Evolutionary conservation across 108 stramenopile species (phyloP), one percentile per base, ranked within the genome.

Genomic region (Pseudonitzschia multistriata): DNA sequence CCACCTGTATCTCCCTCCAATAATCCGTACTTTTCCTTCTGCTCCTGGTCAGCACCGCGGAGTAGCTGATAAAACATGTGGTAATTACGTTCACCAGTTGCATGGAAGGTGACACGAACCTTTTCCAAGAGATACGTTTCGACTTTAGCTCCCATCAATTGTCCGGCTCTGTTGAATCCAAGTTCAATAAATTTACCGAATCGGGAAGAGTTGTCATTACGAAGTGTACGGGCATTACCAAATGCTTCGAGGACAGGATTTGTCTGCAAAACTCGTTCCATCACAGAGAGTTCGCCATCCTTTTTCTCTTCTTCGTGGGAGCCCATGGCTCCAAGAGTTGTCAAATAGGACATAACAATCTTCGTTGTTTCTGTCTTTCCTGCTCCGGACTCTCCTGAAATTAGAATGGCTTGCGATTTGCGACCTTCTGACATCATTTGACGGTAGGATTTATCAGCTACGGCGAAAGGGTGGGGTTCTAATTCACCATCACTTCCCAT

Each of bases 141-240:
- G 53, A 99, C 96, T 35, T 83, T 88, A 59, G 97, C 97, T 45
- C 97, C 96, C 67, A 92, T 77, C 22, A 99, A 80, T 21, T 84
- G 85, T 11, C 97, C 97, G 19, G 91, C 89, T 11, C 84, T 73
- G 69, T 88, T 85, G 79, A 98, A 98, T 36, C 96, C 94, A 35
- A 99, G 81, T 77, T 98, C 90, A 78, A 98, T 98, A 82, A 97
- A 96, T 90, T 99, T 99, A 34, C 99, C 99, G 76, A 99, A 99
- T 29, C 99, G 96, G 8, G 96, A 97, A 13, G 96, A 97, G 91
- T 99, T 99, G 85, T 99, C 98, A 84, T 99, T 99, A 53, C 98
- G 80, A 22, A 99, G 81, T 10, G 99, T 99, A 66, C 95, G 91
- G 76, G 99, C 99, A 76, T 99, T 99, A n/a, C 99, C 99, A 79